Evolutionary conservation across 345 rosid species (phyloP).

Genomic region (Citrus trifoliata): DNA sequence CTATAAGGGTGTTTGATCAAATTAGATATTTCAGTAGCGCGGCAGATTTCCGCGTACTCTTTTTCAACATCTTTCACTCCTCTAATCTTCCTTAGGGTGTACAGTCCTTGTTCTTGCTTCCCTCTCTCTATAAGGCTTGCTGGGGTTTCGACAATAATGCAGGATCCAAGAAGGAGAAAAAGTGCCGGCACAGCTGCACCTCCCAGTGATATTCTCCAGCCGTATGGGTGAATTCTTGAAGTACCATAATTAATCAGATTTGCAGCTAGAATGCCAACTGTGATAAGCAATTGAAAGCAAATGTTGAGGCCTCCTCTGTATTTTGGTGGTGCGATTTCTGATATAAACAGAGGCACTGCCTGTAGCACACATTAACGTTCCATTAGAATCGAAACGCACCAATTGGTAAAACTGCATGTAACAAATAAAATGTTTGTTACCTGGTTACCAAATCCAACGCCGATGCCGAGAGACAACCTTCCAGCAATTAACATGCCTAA

Average conservation of each 20-base stretch:
- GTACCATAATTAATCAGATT: slow-evolving; percentile 44
- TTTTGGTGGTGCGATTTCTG: slow-evolving; percentile 70
- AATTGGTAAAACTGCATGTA: background rate
- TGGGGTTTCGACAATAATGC: slow-evolving; percentile 63
- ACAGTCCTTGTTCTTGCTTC: slow-evolving; percentile 31
- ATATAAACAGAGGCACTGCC: slow-evolving; percentile 77
- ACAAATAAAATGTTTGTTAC: slow-evolving; percentile 15
- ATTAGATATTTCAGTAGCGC: slow-evolving; percentile 43
- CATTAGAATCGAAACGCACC: background rate
- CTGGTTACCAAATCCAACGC: slow-evolving; percentile 81
- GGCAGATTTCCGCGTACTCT: slow-evolving; percentile 45
- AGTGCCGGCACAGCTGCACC: slow-evolving; percentile 59
- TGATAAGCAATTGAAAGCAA: slow-evolving; percentile 66
- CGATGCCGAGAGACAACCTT: slow-evolving; percentile 57
- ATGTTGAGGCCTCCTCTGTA: slow-evolving; percentile 67
- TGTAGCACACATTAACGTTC: slow-evolving; percentile 20
- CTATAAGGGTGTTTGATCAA: slow-evolving; percentile 39
- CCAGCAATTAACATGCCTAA: slow-evolving; percentile 56
- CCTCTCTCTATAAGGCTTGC: slow-evolving; percentile 62
- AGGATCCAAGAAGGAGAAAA: slow-evolving; percentile 53
- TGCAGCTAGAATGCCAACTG: slow-evolving; percentile 60
- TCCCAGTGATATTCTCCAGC: slow-evolving; percentile 72
- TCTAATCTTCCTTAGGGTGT: slow-evolving; percentile 46
- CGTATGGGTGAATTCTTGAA: slow-evolving; percentile 32
- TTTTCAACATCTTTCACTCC: slow-evolving; percentile 43